A percentile compares a stretch with the other conserved stretches of the same genome.
phyloP scores from a whole-genome alignment of 139 green algal genomes.

The Chlorella sp. region DNA sequence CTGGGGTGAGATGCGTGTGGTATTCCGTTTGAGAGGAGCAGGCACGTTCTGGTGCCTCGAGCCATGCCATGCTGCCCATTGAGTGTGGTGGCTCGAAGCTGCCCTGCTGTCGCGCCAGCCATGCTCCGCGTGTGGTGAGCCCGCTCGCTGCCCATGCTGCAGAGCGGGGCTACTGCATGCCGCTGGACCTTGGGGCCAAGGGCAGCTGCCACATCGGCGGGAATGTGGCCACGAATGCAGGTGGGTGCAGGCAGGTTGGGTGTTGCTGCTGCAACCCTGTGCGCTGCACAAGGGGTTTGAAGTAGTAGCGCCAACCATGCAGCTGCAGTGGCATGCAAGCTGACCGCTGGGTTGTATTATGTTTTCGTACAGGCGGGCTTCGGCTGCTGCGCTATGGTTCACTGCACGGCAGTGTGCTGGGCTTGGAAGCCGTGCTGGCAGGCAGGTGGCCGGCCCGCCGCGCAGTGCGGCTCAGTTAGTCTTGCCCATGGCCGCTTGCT shows the following conservation, averaged over 20 bases:
- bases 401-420: constrained; percentile 92
- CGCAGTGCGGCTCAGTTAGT: no score
- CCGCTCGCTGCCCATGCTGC: neutral
- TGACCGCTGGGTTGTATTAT: neutral
- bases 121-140: neutral
- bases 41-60: no score
- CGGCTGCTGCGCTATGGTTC: constrained; percentile 93
- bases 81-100: no score
- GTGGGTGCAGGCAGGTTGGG: no score
- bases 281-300: no score
- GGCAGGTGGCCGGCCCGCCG: neutral
- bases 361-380: constrained; percentile 70
- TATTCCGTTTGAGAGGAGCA: no score
- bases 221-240: constrained; percentile 98
- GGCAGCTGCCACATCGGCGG: constrained; percentile 97
- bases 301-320: no score
- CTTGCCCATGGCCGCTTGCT: neutral
- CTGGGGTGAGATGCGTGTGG: no score
- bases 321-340: neutral
- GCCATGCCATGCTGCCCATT: no score
- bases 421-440: constrained; percentile 93
- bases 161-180: constrained; percentile 80
- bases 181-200: constrained; percentile 97
- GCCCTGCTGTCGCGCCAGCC: no score
- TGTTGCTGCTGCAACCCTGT: no score